Evolutionary conservation across 1,284 basidiomycete species (phyloP), one percentile per base, ranked within the genome.

Genomic region (Austroboletus niveus): DNA sequence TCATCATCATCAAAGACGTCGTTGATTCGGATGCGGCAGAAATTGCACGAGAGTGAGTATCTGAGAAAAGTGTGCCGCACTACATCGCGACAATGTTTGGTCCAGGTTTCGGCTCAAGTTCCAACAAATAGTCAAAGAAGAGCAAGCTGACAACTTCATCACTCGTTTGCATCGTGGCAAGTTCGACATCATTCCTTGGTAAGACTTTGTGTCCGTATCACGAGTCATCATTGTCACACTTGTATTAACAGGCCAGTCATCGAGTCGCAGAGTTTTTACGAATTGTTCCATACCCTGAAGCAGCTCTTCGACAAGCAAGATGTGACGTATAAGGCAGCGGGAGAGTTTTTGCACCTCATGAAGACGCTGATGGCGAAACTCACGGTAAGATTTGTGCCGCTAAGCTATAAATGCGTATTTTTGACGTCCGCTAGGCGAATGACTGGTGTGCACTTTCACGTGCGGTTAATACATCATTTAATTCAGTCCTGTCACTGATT

Each of bases 321-420:
- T 2, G 47, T 77, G 0, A 81, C 80, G 0, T 80, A 85, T 56
- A 62, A 59, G 0, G 70, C 73, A 0, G 83, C 77, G 0, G 79
- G 78, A 4, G 72, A 77, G 42, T 84, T 85, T 57, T 64, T 85
- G 15, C 75, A 80, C 34, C 74, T 75, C 2, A 63, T 85, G 60
- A 85, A 85, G 63, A 81, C 80, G 0, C 59, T 85, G 39, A 85
- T 85, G 82, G 82, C 82, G 4, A 85, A 85, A 52, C 58, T 85
- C 45, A 84, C 85, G 75, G 83, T 79, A 49, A 44, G 50, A 31
- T 6, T 8, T 40, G 35, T 10, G 20, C 30, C 5, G 11, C 8
- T 15, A 7, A 7, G 1, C 24, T 82, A 80, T 38, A 10, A 10
- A 11, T 8, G 10, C 10, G 30, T 10, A 3, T 47, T 36, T 22